A percentile compares a stretch with the other conserved stretches of the same genome.
phyloP scores from a whole-genome alignment of 2,329 filamentous ascomycete species.

The Fusarium equiseti region DNA sequence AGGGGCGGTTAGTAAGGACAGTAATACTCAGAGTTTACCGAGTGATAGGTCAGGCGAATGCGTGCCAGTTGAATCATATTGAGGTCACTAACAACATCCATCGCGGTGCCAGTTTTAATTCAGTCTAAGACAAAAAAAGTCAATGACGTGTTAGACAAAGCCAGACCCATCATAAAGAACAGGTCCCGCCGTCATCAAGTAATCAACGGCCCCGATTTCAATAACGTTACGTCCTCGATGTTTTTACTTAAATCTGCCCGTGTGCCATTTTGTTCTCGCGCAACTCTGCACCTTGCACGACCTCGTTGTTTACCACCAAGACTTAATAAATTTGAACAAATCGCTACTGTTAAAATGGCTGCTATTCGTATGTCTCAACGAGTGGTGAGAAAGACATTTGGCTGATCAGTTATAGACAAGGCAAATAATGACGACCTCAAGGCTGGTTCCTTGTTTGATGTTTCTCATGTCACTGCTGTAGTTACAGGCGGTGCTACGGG shows the following conservation, averaged over 20 bases:
- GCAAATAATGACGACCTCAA: constrained; percentile 1
- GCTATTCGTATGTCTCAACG: background rate
- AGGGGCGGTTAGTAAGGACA: fast-evolving
- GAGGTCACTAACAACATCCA: background rate
- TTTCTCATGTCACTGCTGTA: constrained; percentile 4
- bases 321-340: background rate
- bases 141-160: background rate
- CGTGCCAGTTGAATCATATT: background rate
- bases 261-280: background rate
- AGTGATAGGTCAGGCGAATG: background rate
- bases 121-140: background rate
- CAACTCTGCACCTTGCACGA: background rate
- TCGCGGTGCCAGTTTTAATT: fast-evolving
- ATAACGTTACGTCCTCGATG: background rate
- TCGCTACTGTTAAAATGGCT: background rate
- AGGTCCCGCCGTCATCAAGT: background rate
- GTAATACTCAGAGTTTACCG: fast-evolving
- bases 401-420: background rate
- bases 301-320: background rate
- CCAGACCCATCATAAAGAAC: background rate
- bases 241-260: background rate
- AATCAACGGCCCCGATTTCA: fast-evolving
- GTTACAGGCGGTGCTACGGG: constrained; percentile 15
- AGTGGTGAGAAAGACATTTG: fast-evolving
- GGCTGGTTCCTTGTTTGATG: constrained; percentile 7